Evolutionary conservation across 2,329 filamentous ascomycete species (phyloP).

Genomic region (Pleurostoma richardsiae): DNA sequence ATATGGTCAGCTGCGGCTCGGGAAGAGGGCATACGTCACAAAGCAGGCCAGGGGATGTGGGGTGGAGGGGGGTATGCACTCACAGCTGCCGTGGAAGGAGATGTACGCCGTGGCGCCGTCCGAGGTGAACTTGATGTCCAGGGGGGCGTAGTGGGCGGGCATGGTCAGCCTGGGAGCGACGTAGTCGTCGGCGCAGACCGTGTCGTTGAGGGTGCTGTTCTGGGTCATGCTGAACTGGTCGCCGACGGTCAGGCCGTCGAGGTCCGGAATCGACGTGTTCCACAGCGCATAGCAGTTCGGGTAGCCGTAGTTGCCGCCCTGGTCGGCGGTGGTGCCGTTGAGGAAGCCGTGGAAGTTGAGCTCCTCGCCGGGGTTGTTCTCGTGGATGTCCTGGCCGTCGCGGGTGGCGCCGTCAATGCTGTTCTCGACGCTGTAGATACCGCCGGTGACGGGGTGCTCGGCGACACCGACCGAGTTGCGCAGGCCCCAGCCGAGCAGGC

Average conservation of each 20-base stretch:
- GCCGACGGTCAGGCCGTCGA: conserved; percentile 34
- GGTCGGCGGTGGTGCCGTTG: conserved; percentile 19
- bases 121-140: conserved; percentile 63
- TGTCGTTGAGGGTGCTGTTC: conserved; percentile 30
- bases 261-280: conserved; percentile 40
- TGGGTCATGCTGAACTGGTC: conserved; percentile 40
- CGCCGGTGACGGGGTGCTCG: conserved; percentile 51
- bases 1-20: neutral
- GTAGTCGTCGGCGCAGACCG: conserved; percentile 35
- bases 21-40: neutral
- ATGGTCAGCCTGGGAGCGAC: conserved; percentile 50
- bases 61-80: conserved; percentile 12
- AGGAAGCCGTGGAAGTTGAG: conserved; percentile 67
- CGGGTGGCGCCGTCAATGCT: conserved; percentile 60
- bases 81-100: conserved; percentile 66
- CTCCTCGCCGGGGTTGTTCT: conserved; percentile 69
- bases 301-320: conserved; percentile 59
- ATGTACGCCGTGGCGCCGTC: conserved; percentile 58
- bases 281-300: conserved; percentile 64
- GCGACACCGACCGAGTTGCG: conserved; percentile 67
- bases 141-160: conserved; percentile 61
- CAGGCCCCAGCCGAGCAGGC: conserved; percentile 61
- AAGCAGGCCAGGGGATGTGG: conserved; percentile 3
- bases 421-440: conserved; percentile 63
- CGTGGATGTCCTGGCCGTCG: conserved; percentile 54